phyloP scores from a whole-genome alignment of 352 stramenopile genomes.

The Phytopythium cucurbitacearum region DNA sequence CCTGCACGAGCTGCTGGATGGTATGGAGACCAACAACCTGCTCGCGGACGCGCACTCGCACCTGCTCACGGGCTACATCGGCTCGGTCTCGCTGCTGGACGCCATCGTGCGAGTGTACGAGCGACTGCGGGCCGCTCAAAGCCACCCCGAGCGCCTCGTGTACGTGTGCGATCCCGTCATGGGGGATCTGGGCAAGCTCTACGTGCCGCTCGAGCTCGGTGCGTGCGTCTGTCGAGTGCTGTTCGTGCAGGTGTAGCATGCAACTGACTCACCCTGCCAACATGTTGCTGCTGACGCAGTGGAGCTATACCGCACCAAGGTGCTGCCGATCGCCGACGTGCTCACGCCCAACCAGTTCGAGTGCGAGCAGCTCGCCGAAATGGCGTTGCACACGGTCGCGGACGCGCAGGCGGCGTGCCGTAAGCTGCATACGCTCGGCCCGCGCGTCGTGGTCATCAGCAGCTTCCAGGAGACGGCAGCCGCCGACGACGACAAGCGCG shows the following conservation, averaged over 20 bases:
- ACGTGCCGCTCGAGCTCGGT: conserved; percentile 78
- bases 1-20: conserved; percentile 72
- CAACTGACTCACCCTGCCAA: conserved; percentile 5
- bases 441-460: conserved; percentile 77
- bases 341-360: conserved; percentile 87
- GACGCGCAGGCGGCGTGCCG: conserved; percentile 69
- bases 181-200: conserved; percentile 76
- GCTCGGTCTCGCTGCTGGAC: conserved; percentile 60
- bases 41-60: conserved; percentile 70
- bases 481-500: conserved; percentile 12
- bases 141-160: conserved; percentile 36
- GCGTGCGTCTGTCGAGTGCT: conserved; percentile 3
- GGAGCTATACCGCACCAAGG: conserved; percentile 68
- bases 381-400: conserved; percentile 56
- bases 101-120: conserved; percentile 67
- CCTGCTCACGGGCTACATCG: conserved; percentile 81
- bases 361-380: conserved; percentile 73
- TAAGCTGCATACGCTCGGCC: conserved; percentile 66
- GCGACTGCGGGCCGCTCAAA: conserved; percentile 49
- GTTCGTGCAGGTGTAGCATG: background rate
- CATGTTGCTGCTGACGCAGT: conserved; percentile 28
- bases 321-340: conserved; percentile 80
- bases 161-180: conserved; percentile 86
- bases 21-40: conserved; percentile 69
- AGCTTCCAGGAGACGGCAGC: conserved; percentile 52